These are phyloP conservation scores for Coelastrella sp. DNA, from an alignment of 139 green algal genomes.

Conservation along the genomic window DNA sequence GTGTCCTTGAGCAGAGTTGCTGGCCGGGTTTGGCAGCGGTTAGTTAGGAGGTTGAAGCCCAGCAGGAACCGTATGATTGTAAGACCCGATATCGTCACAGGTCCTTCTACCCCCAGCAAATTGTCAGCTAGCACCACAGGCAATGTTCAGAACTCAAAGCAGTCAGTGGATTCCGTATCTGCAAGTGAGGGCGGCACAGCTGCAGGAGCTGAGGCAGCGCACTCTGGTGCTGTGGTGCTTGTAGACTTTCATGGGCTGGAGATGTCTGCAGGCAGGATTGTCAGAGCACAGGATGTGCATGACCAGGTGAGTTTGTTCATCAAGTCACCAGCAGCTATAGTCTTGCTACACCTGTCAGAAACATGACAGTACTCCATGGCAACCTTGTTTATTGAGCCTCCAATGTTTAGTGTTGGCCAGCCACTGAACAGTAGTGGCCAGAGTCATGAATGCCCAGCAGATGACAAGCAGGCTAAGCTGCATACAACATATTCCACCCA, in stretches of 20 bases:
- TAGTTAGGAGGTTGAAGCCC: background rate
- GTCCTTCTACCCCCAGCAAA: background rate
- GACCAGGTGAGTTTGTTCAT: background rate
- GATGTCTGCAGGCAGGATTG: conserved; percentile 25
- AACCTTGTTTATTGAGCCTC: too few species aligned
- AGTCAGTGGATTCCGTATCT: background rate
- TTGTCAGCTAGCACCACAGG: background rate
- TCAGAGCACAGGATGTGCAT: background rate
- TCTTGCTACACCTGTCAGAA: background rate
- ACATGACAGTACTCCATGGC: too few species aligned
- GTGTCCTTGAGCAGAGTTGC: background rate
- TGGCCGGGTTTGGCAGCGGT: background rate
- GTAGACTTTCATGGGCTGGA: conserved; percentile 42
- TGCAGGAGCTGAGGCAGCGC: background rate
- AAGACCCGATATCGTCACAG: background rate
- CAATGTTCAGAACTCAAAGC: background rate
- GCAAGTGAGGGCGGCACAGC: background rate
- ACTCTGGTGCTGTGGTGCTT: background rate
- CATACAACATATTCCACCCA: too few species aligned
- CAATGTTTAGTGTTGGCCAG: too few species aligned
- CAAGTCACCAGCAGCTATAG: background rate
- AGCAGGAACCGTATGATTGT: conserved; percentile 4
- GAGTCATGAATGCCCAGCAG: too few species aligned
- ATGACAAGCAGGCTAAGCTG: too few species aligned
- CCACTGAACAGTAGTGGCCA: too few species aligned